Conservation (phyloP, 2,329 filamentous ascomycete genomes). For the Talaromyces rugulosus region DNA sequence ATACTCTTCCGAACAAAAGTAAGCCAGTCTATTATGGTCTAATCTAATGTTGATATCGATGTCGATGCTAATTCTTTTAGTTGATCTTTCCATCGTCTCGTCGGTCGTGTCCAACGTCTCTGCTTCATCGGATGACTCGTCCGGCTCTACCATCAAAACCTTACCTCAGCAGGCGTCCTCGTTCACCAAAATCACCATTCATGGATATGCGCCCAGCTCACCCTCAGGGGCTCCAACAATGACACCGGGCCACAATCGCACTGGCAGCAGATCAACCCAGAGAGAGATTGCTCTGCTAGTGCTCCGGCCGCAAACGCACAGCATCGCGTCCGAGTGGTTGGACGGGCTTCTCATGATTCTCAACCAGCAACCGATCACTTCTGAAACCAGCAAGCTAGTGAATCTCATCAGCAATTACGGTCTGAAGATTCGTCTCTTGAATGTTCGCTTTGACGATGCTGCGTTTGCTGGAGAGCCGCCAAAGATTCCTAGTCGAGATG, state of each 20-base stretch:
- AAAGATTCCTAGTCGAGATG: slow-evolving; percentile 74
- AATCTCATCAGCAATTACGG: slow-evolving; percentile 84
- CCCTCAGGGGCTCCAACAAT: slow-evolving; percentile 22
- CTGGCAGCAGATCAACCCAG: slow-evolving; percentile 30
- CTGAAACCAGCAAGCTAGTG: slow-evolving; percentile 87
- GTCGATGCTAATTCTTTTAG: slow-evolving; percentile 26
- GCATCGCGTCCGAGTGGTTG: slow-evolving; percentile 89
- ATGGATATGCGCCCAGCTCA: slow-evolving; percentile 57
- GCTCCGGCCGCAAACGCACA: slow-evolving; percentile 76
- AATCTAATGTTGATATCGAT: no score
- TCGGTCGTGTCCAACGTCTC: slow-evolving; percentile 93
- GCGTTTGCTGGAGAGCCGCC: slow-evolving; percentile 66
- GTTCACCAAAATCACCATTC: slow-evolving; percentile 86
- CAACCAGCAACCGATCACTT: slow-evolving; percentile 93
- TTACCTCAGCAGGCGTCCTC: slow-evolving; percentile 27
- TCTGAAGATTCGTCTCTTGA: slow-evolving; percentile 85
- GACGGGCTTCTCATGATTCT: slow-evolving; percentile 93
- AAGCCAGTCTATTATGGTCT: slow-evolving; percentile 20
- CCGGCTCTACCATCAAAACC: slow-evolving; percentile 46
- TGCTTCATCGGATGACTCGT: slow-evolving; percentile 52
- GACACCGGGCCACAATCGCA: slow-evolving; percentile 30
- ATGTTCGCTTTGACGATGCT: slow-evolving; percentile 81
- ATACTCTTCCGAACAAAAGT: slow-evolving; percentile 70
- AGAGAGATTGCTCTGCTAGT: slow-evolving; percentile 74
- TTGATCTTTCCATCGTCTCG: slow-evolving; percentile 82